Conservation (phyloP, 163 green algal species). For the Picocystis sp. region DNA sequence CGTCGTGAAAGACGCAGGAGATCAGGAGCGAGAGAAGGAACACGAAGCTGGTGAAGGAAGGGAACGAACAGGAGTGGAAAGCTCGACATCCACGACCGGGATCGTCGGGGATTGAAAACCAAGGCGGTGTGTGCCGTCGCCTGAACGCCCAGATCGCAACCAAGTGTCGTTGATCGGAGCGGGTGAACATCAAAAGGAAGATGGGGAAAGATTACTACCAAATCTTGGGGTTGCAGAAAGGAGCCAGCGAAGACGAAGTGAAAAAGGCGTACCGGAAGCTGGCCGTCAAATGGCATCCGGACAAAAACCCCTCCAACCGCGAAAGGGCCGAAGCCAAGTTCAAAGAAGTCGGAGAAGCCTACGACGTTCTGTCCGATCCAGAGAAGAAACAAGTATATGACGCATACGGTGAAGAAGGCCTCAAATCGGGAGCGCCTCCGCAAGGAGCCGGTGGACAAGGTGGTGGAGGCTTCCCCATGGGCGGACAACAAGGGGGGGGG, state of each 20-base stretch:
- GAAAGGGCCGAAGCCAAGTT: slow-evolving; percentile 5
- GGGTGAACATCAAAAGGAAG: not conserved
- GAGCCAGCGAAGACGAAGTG: slow-evolving; percentile 45
- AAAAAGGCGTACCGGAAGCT: slow-evolving; percentile 62
- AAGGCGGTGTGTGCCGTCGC: too few species aligned
- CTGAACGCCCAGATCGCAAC: too few species aligned
- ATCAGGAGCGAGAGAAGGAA: too few species aligned
- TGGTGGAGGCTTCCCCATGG: slow-evolving; percentile 1
- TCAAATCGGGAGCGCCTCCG: slow-evolving; percentile 40
- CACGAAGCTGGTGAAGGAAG: too few species aligned
- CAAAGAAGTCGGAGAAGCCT: slow-evolving; percentile 14
- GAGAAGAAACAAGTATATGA: slow-evolving; percentile 76
- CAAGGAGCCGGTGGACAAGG: slow-evolving; percentile 9
- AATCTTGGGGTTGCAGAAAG: slow-evolving; percentile 56
- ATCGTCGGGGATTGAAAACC: too few species aligned
- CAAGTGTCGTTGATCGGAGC: too few species aligned
- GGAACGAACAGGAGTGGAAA: too few species aligned
- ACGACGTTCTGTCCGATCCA: slow-evolving; percentile 41
- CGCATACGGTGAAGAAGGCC: slow-evolving; percentile 68
- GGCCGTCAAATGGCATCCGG: slow-evolving; percentile 7
- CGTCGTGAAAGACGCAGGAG: too few species aligned
- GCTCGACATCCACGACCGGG: too few species aligned
- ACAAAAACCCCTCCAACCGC: slow-evolving; percentile 6
- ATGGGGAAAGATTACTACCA: slow-evolving; percentile 58
- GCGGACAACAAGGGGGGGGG: too few species aligned